These are phyloP conservation scores for Protomyces inouyei DNA, from an alignment of 1,139 yeast species.

Conservation along the genomic window DNA sequence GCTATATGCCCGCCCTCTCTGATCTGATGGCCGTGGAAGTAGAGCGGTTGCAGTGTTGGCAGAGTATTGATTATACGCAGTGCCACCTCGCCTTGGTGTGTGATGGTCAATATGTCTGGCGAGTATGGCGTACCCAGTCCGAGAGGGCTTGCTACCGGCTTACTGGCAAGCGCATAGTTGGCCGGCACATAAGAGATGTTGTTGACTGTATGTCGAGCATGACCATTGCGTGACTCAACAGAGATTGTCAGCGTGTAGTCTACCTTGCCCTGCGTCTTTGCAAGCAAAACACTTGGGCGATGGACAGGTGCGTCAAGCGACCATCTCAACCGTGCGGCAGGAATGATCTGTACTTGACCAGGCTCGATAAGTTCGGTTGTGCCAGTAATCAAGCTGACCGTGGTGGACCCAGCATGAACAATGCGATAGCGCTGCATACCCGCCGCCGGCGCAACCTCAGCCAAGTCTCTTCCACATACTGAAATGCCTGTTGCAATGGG, in stretches of 20 bases:
- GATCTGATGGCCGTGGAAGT: background rate
- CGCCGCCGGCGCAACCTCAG: background rate
- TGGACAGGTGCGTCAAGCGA: background rate
- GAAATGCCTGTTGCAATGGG: background rate
- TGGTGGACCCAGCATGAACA: background rate
- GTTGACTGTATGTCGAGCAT: background rate
- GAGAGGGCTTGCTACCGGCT: background rate
- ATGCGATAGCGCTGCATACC: background rate
- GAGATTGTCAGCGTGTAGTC: background rate
- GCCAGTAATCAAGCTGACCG: background rate
- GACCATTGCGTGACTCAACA: background rate
- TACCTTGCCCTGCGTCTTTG: background rate
- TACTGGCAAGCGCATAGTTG: background rate
- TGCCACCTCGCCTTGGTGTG: background rate
- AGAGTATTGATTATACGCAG: background rate
- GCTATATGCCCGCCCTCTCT: background rate
- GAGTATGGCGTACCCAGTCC: background rate
- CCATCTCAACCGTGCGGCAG: background rate
- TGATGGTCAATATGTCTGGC: background rate
- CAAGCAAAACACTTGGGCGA: background rate
- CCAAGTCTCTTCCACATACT: background rate
- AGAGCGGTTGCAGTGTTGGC: background rate
- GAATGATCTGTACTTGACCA: background rate
- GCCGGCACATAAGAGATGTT: background rate
- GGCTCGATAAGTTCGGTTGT: background rate